Conservation (phyloP, 495 filamentous ascomycete genomes). For the Aspergillus mulundensis region DNA sequence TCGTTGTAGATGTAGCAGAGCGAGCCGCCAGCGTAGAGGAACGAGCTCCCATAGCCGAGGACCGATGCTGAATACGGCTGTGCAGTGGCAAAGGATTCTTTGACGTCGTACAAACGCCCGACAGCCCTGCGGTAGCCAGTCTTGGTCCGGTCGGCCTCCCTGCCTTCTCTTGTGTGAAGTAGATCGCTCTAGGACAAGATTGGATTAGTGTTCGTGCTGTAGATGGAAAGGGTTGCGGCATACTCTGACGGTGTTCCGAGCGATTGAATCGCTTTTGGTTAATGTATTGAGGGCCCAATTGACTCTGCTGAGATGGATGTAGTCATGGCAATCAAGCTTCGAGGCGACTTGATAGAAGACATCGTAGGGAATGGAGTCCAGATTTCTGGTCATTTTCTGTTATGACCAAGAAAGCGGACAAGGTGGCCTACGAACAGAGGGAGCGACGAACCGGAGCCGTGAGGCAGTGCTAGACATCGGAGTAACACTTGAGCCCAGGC, state of each 20-base stretch:
- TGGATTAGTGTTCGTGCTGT: neutral
- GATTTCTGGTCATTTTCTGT: slow-evolving; percentile 19
- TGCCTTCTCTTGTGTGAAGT: slow-evolving; percentile 55
- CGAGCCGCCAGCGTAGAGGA: slow-evolving; percentile 59
- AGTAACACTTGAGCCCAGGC: neutral
- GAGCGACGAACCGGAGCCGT: slow-evolving; percentile 1
- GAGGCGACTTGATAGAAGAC: slow-evolving; percentile 54
- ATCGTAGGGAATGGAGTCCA: slow-evolving; percentile 58
- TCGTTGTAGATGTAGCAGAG: slow-evolving; percentile 57
- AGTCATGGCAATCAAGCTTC: slow-evolving; percentile 41
- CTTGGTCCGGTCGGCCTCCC: slow-evolving; percentile 40
- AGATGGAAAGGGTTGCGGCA: slow-evolving; percentile 8
- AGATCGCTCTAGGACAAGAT: slow-evolving; percentile 47
- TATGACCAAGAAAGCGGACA: slow-evolving; percentile 11
- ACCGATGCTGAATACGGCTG: slow-evolving; percentile 58
- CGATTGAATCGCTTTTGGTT: slow-evolving; percentile 57
- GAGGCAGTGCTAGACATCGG: slow-evolving; percentile 8
- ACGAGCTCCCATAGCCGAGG: slow-evolving; percentile 56
- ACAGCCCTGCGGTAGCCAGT: slow-evolving; percentile 54
- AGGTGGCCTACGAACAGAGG: slow-evolving; percentile 6
- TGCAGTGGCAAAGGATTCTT: slow-evolving; percentile 58
- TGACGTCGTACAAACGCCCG: slow-evolving; percentile 55
- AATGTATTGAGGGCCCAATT: slow-evolving; percentile 51
- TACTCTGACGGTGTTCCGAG: slow-evolving; percentile 58
- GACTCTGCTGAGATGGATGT: slow-evolving; percentile 42